phyloP scores from a whole-genome alignment of 2,329 filamentous ascomycete species.

The Ascosphaera apis region DNA sequence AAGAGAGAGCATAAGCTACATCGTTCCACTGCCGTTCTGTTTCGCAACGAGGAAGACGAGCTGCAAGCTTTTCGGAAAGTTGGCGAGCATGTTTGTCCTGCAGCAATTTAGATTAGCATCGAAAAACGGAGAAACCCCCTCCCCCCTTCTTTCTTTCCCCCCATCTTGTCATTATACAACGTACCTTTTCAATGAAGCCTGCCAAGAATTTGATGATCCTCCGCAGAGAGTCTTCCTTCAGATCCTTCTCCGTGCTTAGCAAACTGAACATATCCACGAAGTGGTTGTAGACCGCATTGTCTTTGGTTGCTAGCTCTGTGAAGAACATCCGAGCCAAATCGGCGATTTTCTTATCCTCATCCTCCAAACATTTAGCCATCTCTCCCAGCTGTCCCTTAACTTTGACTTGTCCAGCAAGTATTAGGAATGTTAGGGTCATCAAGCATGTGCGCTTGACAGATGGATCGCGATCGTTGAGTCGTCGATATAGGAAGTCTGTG shows the following conservation, averaged over 20 bases:
- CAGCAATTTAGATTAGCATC: constrained; percentile 1
- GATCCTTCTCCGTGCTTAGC: constrained; percentile 53
- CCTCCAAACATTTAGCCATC: constrained; percentile 97
- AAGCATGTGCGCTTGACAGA: constrained; percentile 93
- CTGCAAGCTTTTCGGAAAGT: constrained; percentile 75
- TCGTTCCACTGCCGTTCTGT: constrained; percentile 95
- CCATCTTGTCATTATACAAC: too few relatives aligned
- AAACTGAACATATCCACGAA: constrained; percentile 98
- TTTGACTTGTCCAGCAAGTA: constrained; percentile 92
- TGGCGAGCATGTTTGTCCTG: constrained; percentile 96
- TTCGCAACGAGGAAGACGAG: constrained; percentile 63
- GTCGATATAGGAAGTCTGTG: constrained; percentile 88
- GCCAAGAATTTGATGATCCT: constrained; percentile 80
- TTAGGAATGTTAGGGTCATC: constrained; percentile 95
- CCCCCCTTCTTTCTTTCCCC: too few relatives aligned
- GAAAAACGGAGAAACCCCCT: not conserved
- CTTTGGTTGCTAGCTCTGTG: constrained; percentile 87
- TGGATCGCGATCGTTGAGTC: constrained; percentile 66
- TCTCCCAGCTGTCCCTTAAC: constrained; percentile 96
- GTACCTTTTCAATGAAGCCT: constrained; percentile 91
- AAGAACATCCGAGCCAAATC: constrained; percentile 97
- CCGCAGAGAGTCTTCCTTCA: constrained; percentile 69
- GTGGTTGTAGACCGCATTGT: constrained; percentile 97
- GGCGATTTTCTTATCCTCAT: constrained; percentile 80
- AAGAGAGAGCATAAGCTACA: constrained; percentile 71